Base-by-base conservation (phyloP, 495 filamentous ascomycete species). In the Lasiosphaeria ovina region DNA sequence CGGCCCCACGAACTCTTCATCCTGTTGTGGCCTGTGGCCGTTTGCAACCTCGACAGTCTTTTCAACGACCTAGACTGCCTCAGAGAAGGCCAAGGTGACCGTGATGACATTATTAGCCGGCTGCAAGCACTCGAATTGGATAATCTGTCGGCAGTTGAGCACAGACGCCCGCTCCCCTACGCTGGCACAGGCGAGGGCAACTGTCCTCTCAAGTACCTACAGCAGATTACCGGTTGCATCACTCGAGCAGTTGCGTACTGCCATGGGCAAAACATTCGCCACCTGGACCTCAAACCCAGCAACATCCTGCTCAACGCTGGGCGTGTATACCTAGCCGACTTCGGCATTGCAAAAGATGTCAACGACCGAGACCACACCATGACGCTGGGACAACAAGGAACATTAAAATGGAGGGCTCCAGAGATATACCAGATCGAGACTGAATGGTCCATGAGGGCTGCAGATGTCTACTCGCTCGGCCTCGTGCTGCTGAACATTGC, bases 21-120 rank as follows among this genome's bases (percentile, higher is more conserved):
- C 34, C 68, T 79, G n/a, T 55, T 76, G 3, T 78, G 74, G 69
- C 76, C 76, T 12, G 76, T 71, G 12, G 76, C 76, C 47, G 68
- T 71, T 17, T 79, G 76, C 64, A 75, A 74, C 53, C 67, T 79
- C 16, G 65, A 72, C 34, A 59, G 44, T 42, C 66, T 79, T 16
- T 68, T 79, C 34, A 66, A 64, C 45, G 73, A 78, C 59, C 62
- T 79, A 12, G 74, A 77, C 34, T 52, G 54, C 9, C 59, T 77
- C 40, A 64, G 66, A 16, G 55, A 60, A 6, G 63, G 67, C 8
- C 59, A 66, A 6, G 71, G 64, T 34, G 73, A 70, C 44, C 65
- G 64, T 24, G 71, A 73, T 11, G 74, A 76, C 11, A 70, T 69
- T 35, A 38, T 69, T 7, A 64, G 51, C 33, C 66, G 74, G 2